These are phyloP conservation scores for Lactarius hengduanensis DNA, from an alignment of 768 basidiomycete species.

Conservation along the genomic window DNA sequence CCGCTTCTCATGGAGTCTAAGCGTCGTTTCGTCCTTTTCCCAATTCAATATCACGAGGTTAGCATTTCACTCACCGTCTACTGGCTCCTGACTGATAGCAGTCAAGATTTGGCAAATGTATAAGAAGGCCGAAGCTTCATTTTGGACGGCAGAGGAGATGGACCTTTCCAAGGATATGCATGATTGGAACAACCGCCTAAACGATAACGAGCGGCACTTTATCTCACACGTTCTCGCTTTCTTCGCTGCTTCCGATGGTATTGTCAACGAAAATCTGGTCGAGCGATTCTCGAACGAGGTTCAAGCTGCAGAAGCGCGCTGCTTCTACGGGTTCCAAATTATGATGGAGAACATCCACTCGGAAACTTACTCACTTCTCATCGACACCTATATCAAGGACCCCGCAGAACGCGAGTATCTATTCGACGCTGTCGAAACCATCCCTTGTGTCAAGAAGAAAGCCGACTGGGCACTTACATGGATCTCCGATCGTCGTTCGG, in stretches of 20 bases:
- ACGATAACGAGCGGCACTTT: conserved; percentile 81
- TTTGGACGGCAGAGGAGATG: conserved; percentile 93
- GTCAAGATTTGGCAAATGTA: conserved; percentile 87
- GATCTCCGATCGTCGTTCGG: conserved; percentile 80
- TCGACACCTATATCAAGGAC: conserved; percentile 93
- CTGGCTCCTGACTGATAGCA: background rate
- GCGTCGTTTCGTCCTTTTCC: conserved; percentile 87
- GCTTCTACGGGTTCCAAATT: conserved; percentile 97
- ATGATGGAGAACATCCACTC: conserved; percentile 99
- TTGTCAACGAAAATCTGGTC: conserved; percentile 94
- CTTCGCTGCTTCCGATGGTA: conserved; percentile 94
- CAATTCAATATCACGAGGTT: conserved; percentile 90
- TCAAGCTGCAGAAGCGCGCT: conserved; percentile 88
- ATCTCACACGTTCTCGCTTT: conserved; percentile 93
- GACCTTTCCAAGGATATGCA: conserved; percentile 81
- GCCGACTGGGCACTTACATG: conserved; percentile 94
- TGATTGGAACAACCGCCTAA: conserved; percentile 85
- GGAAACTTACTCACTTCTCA: conserved; percentile 93
- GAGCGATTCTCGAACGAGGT: conserved; percentile 94
- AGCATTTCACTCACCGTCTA: conserved; percentile 27
- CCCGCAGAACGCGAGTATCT: conserved; percentile 69
- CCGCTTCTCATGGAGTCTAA: conserved; percentile 76
- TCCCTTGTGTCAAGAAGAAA: conserved; percentile 89
- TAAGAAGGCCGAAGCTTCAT: conserved; percentile 91
- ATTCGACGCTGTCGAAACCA: conserved; percentile 91